phyloP scores from a whole-genome alignment of 768 basidiomycete species.

The Panaeolus cyanescens region DNA sequence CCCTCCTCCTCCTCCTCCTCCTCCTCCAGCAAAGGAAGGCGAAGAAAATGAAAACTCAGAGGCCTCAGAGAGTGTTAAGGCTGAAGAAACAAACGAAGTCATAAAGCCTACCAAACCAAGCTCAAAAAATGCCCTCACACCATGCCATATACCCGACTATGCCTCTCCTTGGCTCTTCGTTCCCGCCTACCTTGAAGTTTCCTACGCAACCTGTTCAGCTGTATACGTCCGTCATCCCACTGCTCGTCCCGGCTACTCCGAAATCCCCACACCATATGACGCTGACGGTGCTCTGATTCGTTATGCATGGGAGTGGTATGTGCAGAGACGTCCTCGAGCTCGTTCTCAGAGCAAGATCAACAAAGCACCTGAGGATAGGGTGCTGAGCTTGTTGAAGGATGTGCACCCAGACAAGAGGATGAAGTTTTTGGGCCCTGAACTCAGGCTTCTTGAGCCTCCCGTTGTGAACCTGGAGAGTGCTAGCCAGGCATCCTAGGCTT shows the following conservation, averaged over 20 bases:
- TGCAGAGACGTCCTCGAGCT: constrained; percentile 65
- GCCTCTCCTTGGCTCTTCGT: constrained; percentile 93
- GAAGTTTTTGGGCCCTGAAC: neutral
- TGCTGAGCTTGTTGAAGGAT: constrained; percentile 35
- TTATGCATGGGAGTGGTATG: constrained; percentile 96
- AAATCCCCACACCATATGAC: constrained; percentile 94
- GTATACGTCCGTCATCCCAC: constrained; percentile 96
- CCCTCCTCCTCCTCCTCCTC: neutral
- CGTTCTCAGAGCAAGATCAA: constrained; percentile 64
- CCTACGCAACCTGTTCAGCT: constrained; percentile 86
- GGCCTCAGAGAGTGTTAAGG: constrained; percentile 3
- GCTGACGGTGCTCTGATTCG: constrained; percentile 93
- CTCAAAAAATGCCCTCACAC: constrained; percentile 44
- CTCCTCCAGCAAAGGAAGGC: constrained; percentile 21
- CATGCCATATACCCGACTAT: constrained; percentile 85
- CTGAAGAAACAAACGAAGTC: neutral
- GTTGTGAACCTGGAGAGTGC: neutral
- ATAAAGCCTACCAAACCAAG: neutral
- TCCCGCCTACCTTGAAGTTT: constrained; percentile 68
- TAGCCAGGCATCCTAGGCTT: neutral
- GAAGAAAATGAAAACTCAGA: constrained; percentile 11
- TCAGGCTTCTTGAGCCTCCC: neutral
- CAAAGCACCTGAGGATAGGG: constrained; percentile 69
- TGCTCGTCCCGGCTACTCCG: constrained; percentile 92
- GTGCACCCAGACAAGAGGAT: constrained; percentile 20